These are phyloP conservation scores for Solanum paucissectum DNA, from an alignment of 257 asterid species.

Conservation along the genomic window DNA sequence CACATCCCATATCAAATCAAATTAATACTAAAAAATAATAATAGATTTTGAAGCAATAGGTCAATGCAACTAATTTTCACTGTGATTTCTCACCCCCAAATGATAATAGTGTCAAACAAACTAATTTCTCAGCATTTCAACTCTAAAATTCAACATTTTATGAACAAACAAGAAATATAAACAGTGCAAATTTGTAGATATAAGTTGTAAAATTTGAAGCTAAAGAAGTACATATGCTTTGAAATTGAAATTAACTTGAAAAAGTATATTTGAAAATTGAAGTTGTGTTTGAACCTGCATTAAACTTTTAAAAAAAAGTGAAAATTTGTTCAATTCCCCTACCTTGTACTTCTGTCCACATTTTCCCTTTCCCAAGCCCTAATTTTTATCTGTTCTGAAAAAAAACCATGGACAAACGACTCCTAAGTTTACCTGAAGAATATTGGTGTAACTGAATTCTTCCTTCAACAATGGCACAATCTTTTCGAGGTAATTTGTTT, in stretches of 20 bases:
- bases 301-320: background rate
- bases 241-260: background rate
- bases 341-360: background rate
- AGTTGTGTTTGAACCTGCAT: background rate
- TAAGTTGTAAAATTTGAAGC: background rate
- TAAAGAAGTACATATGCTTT: background rate
- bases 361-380: background rate
- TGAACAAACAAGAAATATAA: background rate
- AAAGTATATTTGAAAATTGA: background rate
- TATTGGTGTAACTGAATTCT: conserved; percentile 72
- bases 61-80: background rate
- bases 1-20: background rate
- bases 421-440: background rate
- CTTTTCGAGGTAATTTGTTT: conserved; percentile 55
- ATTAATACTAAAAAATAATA: background rate
- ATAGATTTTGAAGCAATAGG: background rate
- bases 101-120: background rate
- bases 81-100: background rate
- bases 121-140: background rate
- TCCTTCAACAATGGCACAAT: conserved; percentile 71
- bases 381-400: background rate
- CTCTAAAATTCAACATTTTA: background rate
- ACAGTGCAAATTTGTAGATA: background rate
- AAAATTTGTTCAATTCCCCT: background rate
- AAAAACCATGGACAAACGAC: background rate